Base-by-base conservation (phyloP, 1,284 basidiomycete genomes). In the Malassezia globosa region DNA sequence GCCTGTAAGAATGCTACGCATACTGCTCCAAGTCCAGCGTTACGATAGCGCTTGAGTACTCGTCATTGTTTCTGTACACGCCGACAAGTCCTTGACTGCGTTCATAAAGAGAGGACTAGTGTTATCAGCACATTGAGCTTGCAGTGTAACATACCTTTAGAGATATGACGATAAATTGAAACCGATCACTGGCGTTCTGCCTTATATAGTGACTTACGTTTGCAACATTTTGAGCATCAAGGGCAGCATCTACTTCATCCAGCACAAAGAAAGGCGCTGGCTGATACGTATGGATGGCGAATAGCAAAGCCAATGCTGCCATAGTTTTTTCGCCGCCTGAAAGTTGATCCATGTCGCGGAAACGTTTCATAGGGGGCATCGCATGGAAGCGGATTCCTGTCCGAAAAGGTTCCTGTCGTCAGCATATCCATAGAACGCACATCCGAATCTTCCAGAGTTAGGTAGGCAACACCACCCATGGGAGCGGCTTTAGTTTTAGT, bases 261-360 rank as follows among this genome's bases (percentile, higher is more conserved):
- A 99, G 77, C 10, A 97, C 92, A 72, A 97, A 97, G 77, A 97
- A 97, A 0, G 94, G 94, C 1, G 92, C 88, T 1, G 94, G 94
- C 72, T 92, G 89, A 73, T 87, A 97, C 63, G 51, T 59, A 56
- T 97, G 92, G 49, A 97, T 94, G 11, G 92, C 88, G 68, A 97
- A 96, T 23, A 97, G 77, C 16, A 99, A 76, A 0, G 92, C 90
- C 16, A 97, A 76, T 5, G 94, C 92, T 3, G 94, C 94, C 56
- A 97, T 92, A 0, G 92, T 96, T 76, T 96, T 96, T 72, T 99
- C 94, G 21, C 94, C 94, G 45, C 92, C 94, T 0, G 89, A 96
- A 5, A 97, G 77, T 71, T 96, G 90, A 54, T 96, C 90, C 85
- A 97, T 97, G 72, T 97, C 94, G 58, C 90, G 80, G 78, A 97